Base-by-base conservation (phyloP, 2,329 filamentous ascomycete genomes). In the Capronia americana region DNA sequence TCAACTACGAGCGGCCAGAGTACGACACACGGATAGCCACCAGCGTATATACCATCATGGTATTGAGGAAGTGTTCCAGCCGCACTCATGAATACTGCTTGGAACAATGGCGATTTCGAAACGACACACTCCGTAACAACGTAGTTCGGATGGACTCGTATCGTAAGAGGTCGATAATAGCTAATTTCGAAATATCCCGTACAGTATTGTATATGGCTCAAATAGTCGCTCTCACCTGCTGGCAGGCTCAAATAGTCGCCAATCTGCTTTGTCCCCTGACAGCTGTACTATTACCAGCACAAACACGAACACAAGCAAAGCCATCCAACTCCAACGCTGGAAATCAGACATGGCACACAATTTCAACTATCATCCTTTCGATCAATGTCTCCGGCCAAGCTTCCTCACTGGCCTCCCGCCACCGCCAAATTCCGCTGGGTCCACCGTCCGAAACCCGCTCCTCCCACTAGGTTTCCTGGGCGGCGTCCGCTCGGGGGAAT, bases 381-480 rank as follows among this genome's bases (percentile, higher is more conserved):
- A 20, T 65, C 48, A 69, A 50, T 69, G 58, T 41, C 67, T 63
- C 23, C 38, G 38, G 17, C 62, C 61, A 10, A 74, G 53, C 41
- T 66, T 72, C 57, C 72, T 64, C 34, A 61, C 67, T 17, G 70
- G 69, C 8, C 60, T 59, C 23, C 62, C 59, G 6, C 72, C 72
- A 30, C 72, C 72, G 28, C 67, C 72, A 70, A 71, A 73, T 48
- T 73, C 71, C 4, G 65, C 70, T 1, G 72, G 72, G 66, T 74
- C 71, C 23, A 74, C 69, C 11, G 72, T 74, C 28, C 72, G 51
- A 64, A 61, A 74, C 8, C 71, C 69, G 54, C 71, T 71, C n/a
- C 68, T 61, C 34, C 63, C 64, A 32, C 50, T 68, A 12, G 54
- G 38, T 55, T 69, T 61, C 38, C 67, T 56, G 48, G 54, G 58